phyloP scores from a whole-genome alignment of 768 basidiomycete species.

The Collybia sp. region DNA sequence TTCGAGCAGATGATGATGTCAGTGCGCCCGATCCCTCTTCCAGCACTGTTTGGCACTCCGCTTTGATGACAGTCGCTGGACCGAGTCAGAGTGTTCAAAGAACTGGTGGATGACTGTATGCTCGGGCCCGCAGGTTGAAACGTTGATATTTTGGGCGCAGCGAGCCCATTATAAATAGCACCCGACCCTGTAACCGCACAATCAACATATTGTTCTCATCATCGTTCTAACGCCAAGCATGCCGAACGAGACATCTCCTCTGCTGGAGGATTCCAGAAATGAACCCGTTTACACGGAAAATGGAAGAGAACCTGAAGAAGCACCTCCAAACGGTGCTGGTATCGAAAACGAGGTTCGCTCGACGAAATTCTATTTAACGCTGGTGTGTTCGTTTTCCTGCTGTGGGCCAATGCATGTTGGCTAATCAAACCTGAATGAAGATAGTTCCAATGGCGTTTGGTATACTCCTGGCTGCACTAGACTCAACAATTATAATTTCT shows the following conservation, averaged over 20 bases:
- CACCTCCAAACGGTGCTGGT: conserved; percentile 7
- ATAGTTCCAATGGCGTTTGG: conserved; percentile 45
- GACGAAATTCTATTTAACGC: conserved; percentile 16
- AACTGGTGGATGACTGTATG: too few relatives aligned
- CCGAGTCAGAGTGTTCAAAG: too few relatives aligned
- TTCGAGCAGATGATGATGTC: too few relatives aligned
- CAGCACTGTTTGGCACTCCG: too few relatives aligned
- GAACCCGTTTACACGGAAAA: conserved; percentile 9
- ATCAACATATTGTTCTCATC: background rate
- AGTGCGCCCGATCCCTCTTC: too few relatives aligned
- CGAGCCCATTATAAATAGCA: too few relatives aligned
- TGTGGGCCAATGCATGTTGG: too few relatives aligned
- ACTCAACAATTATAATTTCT: conserved; percentile 44
- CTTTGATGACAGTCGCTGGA: too few relatives aligned
- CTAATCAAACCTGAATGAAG: conserved; percentile 15
- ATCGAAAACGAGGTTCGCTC: conserved; percentile 3
- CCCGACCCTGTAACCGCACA: too few relatives aligned
- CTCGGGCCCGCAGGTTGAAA: too few relatives aligned
- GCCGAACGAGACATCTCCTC: conserved; percentile 30
- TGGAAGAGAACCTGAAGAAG: background rate
- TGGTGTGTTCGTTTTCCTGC: too few relatives aligned
- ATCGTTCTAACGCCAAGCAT: conserved; percentile 11
- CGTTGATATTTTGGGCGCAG: too few relatives aligned
- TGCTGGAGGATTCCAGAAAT: conserved; percentile 15
- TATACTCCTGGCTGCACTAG: conserved; percentile 43